A percentile compares a stretch with the other conserved stretches of the same genome.
Evolutionary conservation across 2,329 filamentous ascomycete genomes (phyloP).

Genomic region (Penicillium sp.): DNA sequence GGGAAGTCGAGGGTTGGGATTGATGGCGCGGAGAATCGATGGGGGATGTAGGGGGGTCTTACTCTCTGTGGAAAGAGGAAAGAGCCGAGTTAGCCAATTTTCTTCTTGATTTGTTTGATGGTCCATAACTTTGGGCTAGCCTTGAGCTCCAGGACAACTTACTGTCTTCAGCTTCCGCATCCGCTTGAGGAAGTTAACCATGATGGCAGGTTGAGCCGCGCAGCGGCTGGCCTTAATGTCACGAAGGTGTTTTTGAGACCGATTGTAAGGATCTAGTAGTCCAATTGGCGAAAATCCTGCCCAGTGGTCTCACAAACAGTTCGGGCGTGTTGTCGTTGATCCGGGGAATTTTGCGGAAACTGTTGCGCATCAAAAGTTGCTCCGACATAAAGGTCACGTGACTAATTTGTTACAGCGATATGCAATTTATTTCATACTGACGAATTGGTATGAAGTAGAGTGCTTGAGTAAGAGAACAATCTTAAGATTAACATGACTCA

Average conservation of each 20-base stretch:
- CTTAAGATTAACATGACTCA: no score
- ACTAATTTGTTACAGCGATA: background rate
- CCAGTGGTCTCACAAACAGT: constrained; percentile 4
- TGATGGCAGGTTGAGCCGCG: constrained; percentile 30
- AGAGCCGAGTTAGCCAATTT: constrained; percentile 16
- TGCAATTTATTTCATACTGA: background rate
- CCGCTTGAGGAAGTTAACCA: constrained; percentile 59
- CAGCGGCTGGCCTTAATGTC: constrained; percentile 17
- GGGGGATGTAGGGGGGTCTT: background rate
- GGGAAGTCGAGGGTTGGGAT: background rate
- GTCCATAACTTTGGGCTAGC: background rate
- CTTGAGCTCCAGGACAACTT: constrained; percentile 38
- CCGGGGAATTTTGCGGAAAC: constrained; percentile 26
- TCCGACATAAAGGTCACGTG: constrained; percentile 26
- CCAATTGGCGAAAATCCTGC: background rate
- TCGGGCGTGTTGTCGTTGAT: constrained; percentile 16
- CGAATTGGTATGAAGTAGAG: background rate
- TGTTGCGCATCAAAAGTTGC: constrained; percentile 25
- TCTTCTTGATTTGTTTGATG: background rate
- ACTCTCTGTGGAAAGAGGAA: background rate
- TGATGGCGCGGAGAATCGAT: background rate
- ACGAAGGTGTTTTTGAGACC: background rate
- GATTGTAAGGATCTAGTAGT: no score
- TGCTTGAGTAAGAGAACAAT: background rate
- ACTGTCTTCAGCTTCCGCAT: constrained; percentile 74